These are phyloP conservation scores for Prunus padus DNA, from an alignment of 306 rosid species.

Conservation along the genomic window DNA sequence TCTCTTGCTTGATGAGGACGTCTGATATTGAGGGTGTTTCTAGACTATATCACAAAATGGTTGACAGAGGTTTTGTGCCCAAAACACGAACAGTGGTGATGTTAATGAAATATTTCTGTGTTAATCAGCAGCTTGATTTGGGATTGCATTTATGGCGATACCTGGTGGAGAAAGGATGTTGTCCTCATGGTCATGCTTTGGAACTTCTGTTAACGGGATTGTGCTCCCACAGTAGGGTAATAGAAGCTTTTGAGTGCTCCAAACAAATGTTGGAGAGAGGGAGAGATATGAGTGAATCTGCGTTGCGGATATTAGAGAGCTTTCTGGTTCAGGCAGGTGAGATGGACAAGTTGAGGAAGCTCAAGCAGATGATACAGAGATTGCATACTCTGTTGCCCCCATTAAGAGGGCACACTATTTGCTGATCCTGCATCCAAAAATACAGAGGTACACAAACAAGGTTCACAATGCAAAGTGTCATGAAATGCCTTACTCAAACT, in stretches of 20 bases:
- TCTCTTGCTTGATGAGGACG: conserved; percentile 52
- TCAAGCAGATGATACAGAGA: conserved; percentile 59
- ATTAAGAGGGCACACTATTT: conserved; percentile 39
- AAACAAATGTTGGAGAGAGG: conserved; percentile 80
- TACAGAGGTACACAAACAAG: neutral
- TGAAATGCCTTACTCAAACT: conserved; percentile 1
- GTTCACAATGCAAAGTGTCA: neutral
- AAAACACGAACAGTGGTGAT: conserved; percentile 68
- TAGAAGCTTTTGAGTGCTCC: conserved; percentile 74
- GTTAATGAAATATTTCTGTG: conserved; percentile 71
- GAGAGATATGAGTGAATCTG: conserved; percentile 65
- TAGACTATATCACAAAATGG: conserved; percentile 69
- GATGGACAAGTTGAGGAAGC: conserved; percentile 52
- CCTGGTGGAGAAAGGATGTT: conserved; percentile 64
- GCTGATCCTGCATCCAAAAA: conserved; percentile 30
- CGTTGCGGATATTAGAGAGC: conserved; percentile 65
- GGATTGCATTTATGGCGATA: conserved; percentile 70
- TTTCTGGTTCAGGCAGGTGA: conserved; percentile 45
- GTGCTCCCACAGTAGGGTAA: conserved; percentile 59
- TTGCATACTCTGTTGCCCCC: conserved; percentile 59
- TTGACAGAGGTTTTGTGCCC: conserved; percentile 53
- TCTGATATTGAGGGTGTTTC: conserved; percentile 46
- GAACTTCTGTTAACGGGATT: conserved; percentile 78
- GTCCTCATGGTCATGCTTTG: conserved; percentile 84
- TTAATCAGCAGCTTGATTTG: conserved; percentile 57